These are phyloP conservation scores for Moesziomyces sp. DNA, from an alignment of 1,284 basidiomycete species.

Conservation along the genomic window DNA sequence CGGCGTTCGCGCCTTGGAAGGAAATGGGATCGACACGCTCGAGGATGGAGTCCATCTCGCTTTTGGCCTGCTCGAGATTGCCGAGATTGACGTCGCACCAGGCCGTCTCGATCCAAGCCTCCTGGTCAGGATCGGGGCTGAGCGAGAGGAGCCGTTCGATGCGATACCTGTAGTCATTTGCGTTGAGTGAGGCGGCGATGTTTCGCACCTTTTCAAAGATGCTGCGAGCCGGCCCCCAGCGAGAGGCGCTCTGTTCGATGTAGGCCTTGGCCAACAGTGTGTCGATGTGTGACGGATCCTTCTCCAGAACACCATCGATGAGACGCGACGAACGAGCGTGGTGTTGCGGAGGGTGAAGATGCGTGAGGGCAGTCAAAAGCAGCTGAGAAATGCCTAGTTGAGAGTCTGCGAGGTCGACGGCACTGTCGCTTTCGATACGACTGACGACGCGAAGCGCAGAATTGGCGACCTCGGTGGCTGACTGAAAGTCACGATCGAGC, in stretches of 20 bases:
- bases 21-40: slow-evolving; percentile 71
- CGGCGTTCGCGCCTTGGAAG: slow-evolving; percentile 54
- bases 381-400: slow-evolving; percentile 77
- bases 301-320: slow-evolving; percentile 77
- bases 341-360: slow-evolving; percentile 88
- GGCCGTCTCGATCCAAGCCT: slow-evolving; percentile 82
- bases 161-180: slow-evolving; percentile 59
- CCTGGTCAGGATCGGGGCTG: slow-evolving; percentile 71
- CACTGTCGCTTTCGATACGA: slow-evolving; percentile 70
- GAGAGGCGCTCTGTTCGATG: slow-evolving; percentile 75
- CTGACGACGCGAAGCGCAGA: slow-evolving; percentile 33
- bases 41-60: slow-evolving; percentile 75
- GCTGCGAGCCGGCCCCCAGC: slow-evolving; percentile 78
- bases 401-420: slow-evolving; percentile 77
- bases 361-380: slow-evolving; percentile 80
- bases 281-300: slow-evolving; percentile 75
- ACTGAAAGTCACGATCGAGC: slow-evolving; percentile 78
- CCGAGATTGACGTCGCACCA: slow-evolving; percentile 83
- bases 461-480: slow-evolving; percentile 49
- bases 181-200: slow-evolving; percentile 10
- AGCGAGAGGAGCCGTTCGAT: slow-evolving; percentile 66
- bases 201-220: slow-evolving; percentile 73
- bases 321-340: slow-evolving; percentile 81
- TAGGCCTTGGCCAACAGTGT: slow-evolving; percentile 81
- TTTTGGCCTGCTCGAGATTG: slow-evolving; percentile 72